Conservation (phyloP, 257 asterid genomes). For the Plantago ovata region DNA sequence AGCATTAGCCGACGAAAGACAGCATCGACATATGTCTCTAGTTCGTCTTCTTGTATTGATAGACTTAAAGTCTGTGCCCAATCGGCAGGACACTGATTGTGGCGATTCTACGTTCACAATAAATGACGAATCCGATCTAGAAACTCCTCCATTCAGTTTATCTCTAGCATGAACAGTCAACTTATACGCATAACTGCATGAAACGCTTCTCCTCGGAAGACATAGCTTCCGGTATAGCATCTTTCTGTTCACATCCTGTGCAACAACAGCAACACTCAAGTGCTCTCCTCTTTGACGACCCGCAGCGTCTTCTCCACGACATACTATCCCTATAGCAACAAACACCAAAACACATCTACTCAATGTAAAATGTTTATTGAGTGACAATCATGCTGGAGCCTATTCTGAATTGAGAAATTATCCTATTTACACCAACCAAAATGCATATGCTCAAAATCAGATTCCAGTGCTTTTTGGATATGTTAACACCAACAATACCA, state of each 20-base stretch:
- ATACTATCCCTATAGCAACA: constrained; percentile 36
- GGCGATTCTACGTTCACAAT: constrained; percentile 28
- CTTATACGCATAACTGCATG: constrained; percentile 22
- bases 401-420: background rate
- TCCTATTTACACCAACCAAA: too few species aligned
- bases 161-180: constrained; percentile 30
- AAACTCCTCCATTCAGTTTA: constrained; percentile 27
- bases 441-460: constrained; percentile 5
- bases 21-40: constrained; percentile 35
- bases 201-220: constrained; percentile 33
- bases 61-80: constrained; percentile 26
- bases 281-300: constrained; percentile 35
- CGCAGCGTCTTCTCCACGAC: constrained; percentile 37
- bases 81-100: constrained; percentile 22
- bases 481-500: background rate
- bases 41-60: constrained; percentile 33
- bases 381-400: background rate
- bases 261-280: constrained; percentile 30
- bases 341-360: constrained; percentile 21
- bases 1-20: constrained; percentile 33
- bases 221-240: constrained; percentile 27
- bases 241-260: constrained; percentile 24
- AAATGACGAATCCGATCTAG: constrained; percentile 24
- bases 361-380: constrained; percentile 12
- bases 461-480: background rate